Conservation (phyloP, 805 yeast species). For the Ogataea paradorogensis region DNA sequence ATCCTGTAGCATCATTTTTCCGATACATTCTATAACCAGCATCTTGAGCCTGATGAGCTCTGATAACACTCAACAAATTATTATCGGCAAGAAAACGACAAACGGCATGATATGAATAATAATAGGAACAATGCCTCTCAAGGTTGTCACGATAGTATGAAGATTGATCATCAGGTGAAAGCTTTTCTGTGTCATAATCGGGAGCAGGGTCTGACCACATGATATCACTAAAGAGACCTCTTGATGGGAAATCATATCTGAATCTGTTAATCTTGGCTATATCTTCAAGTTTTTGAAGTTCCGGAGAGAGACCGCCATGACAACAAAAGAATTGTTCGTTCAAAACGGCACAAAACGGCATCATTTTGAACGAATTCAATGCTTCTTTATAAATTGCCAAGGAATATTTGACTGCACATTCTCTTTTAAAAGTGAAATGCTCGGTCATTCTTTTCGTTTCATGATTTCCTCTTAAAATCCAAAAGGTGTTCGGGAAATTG, state of each 20-base stretch:
- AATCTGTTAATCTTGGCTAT: conserved; percentile 69
- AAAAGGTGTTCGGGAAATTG: conserved; percentile 68
- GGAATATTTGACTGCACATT: conserved; percentile 84
- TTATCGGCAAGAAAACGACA: conserved; percentile 75
- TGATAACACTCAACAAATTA: conserved; percentile 72
- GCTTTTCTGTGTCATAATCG: conserved; percentile 59
- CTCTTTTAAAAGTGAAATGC: conserved; percentile 88
- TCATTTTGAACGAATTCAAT: conserved; percentile 72
- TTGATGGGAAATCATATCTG: conserved; percentile 80
- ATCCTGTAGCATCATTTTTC: conserved; percentile 75
- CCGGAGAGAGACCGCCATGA: conserved; percentile 94
- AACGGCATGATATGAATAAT: conserved; percentile 77
- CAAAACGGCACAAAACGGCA: conserved; percentile 90
- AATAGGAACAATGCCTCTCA: conserved; percentile 87
- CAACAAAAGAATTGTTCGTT: conserved; percentile 92
- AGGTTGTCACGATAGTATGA: conserved; percentile 61
- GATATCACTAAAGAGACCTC: conserved; percentile 89
- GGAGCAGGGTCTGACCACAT: conserved; percentile 95
- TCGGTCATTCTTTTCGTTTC: conserved; percentile 92
- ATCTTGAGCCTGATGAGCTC: conserved; percentile 98
- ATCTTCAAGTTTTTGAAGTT: conserved; percentile 66
- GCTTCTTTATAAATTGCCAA: conserved; percentile 63
- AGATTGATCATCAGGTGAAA: conserved; percentile 38
- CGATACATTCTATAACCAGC: conserved; percentile 94
- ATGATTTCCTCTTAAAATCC: conserved; percentile 89